Evolutionary conservation across 129 eudicot species (phyloP).

Genomic region (Silybum marianum): DNA sequence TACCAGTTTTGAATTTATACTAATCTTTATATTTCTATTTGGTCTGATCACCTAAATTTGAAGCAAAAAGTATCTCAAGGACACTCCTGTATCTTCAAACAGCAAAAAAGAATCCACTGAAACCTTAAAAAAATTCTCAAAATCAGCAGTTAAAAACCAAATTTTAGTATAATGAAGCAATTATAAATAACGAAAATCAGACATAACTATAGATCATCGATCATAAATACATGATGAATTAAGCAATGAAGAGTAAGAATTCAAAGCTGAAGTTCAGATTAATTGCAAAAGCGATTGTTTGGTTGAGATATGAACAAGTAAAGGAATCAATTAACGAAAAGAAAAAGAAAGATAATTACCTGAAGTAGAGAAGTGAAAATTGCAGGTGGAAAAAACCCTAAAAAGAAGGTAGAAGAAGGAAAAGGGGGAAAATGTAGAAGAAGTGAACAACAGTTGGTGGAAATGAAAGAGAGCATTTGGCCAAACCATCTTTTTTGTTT

Average conservation of each 20-base stretch:
- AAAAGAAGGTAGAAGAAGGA: constrained; percentile 12
- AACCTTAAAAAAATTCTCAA: not conserved
- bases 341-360: not conserved
- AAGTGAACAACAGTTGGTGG: not conserved
- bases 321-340: constrained; percentile 3
- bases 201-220: not conserved
- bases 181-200: too few relatives aligned
- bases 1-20: not conserved
- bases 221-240: not conserved
- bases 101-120: not conserved
- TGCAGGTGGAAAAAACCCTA: constrained; percentile 46
- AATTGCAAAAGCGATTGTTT: constrained; percentile 15
- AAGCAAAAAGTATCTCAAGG: not conserved
- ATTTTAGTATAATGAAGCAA: not conserved
- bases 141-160: not conserved
- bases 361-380: constrained; percentile 11
- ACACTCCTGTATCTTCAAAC: not conserved
- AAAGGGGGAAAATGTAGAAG: not conserved
- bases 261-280: not conserved
- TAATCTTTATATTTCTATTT: too few relatives aligned
- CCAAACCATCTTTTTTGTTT: not conserved
- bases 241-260: not conserved
- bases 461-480: not conserved
- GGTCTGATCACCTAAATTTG: not conserved
- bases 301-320: constrained; percentile 1